Evolutionary conservation across 805 yeast genomes (phyloP).

Genomic region (Sugiyamaella floridensis): DNA sequence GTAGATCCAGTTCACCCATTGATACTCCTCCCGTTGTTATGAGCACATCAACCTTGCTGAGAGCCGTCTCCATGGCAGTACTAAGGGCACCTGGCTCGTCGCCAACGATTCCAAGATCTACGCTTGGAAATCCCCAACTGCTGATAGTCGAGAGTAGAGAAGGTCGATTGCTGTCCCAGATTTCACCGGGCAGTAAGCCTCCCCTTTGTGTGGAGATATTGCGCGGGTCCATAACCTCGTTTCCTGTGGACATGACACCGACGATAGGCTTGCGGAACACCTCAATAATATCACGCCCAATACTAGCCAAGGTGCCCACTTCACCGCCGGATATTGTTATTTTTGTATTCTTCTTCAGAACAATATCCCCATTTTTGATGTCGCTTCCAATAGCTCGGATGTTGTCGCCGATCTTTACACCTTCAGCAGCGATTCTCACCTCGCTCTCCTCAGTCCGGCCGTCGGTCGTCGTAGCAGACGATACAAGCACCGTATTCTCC

Average conservation of each 20-base stretch:
- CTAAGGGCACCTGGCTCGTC: conserved; percentile 33
- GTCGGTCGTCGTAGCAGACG: conserved; percentile 29
- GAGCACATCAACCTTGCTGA: conserved; percentile 35
- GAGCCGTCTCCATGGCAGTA: conserved; percentile 8
- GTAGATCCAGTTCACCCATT: conserved; percentile 49
- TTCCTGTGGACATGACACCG: conserved; percentile 48
- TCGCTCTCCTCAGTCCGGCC: conserved; percentile 40
- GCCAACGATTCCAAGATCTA: conserved; percentile 46
- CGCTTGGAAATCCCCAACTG: conserved; percentile 34
- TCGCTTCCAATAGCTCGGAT: conserved; percentile 45
- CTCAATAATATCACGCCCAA: conserved; percentile 36
- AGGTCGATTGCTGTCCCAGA: conserved; percentile 47
- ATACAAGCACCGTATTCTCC: conserved; percentile 40
- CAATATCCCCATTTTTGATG: conserved; percentile 33
- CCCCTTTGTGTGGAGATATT: conserved; percentile 9
- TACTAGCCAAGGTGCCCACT: conserved; percentile 42
- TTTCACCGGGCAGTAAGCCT: conserved; percentile 36
- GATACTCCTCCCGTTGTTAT: conserved; percentile 54
- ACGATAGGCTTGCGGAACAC: conserved; percentile 39
- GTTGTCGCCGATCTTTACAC: conserved; percentile 39
- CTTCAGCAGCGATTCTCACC: conserved; percentile 33
- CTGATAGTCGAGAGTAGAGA: conserved; percentile 34
- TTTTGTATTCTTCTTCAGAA: conserved; percentile 33
- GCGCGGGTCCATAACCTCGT: conserved; percentile 38
- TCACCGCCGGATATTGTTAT: conserved; percentile 44